Conservation (phyloP, 1,139 yeast genomes). For the Debaryomyces fabryi region DNA sequence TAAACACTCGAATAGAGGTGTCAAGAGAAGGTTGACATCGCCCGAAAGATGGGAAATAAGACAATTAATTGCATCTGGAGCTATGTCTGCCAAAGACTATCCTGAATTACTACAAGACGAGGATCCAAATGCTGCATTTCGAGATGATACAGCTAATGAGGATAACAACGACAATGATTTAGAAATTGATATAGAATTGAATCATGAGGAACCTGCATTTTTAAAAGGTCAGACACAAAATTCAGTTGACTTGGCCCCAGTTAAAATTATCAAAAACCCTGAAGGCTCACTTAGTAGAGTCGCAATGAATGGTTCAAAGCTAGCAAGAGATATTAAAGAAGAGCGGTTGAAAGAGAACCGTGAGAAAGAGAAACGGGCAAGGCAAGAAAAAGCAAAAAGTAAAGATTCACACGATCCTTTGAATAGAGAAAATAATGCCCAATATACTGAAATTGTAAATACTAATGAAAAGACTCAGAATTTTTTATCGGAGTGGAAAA, state of each 20-base stretch:
- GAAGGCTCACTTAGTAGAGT: slow-evolving; percentile 79
- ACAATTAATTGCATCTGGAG: slow-evolving; percentile 83
- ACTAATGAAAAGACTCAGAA: slow-evolving; percentile 17
- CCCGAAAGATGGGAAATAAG: slow-evolving; percentile 92
- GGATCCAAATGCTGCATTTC: slow-evolving; percentile 42
- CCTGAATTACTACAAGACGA: slow-evolving; percentile 59
- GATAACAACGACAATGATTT: slow-evolving; percentile 47
- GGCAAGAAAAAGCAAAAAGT: slow-evolving; percentile 27
- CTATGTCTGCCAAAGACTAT: slow-evolving; percentile 65
- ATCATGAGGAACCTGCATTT: slow-evolving; percentile 71
- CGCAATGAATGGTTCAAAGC: slow-evolving; percentile 74
- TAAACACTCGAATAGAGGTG: slow-evolving; percentile 8
- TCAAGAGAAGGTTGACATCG: slow-evolving; percentile 61
- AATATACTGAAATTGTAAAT: slow-evolving; percentile 9
- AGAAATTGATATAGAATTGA: slow-evolving; percentile 73
- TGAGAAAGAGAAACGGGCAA: slow-evolving; percentile 41
- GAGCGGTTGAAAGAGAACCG: slow-evolving; percentile 53
- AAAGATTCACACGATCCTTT: slow-evolving; percentile 48
- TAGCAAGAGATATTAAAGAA: slow-evolving; percentile 69
- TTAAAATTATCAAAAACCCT: slow-evolving; percentile 65
- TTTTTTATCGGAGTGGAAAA: slow-evolving; percentile 53
- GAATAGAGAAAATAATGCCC: slow-evolving; percentile 11
- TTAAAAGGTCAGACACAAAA: slow-evolving; percentile 57
- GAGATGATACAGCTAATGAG: slow-evolving; percentile 10
- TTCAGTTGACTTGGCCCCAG: slow-evolving; percentile 49